A percentile compares a stretch with the other conserved stretches of the same genome.
Evolutionary conservation across 768 basidiomycete species (phyloP).

Genomic region (Boletus patriciae): DNA sequence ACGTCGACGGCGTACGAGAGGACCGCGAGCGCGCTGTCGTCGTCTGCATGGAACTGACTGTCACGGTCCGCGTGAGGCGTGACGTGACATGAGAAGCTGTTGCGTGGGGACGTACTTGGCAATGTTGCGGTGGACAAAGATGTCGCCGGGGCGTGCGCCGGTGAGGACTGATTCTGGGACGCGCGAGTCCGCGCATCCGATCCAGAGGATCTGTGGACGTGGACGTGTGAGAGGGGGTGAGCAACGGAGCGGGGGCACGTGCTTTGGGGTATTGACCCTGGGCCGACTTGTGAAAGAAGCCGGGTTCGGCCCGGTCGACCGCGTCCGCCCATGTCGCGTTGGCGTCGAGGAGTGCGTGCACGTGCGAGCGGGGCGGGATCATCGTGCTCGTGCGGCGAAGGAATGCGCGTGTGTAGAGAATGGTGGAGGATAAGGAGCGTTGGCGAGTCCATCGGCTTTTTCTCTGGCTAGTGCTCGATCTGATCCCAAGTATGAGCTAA

Average conservation of each 20-base stretch:
- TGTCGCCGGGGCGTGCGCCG: slow-evolving; percentile 73
- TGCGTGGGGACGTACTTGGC: slow-evolving; percentile 61
- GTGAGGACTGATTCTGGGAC: slow-evolving; percentile 82
- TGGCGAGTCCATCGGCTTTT: no score
- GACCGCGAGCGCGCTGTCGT: slow-evolving; percentile 70
- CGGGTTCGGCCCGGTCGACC: slow-evolving; percentile 53
- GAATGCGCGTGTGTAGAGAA: no score
- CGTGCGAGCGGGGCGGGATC: background rate
- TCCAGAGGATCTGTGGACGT: slow-evolving; percentile 63
- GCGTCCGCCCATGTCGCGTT: slow-evolving; percentile 74
- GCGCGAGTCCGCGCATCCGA: slow-evolving; percentile 85
- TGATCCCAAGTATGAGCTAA: no score
- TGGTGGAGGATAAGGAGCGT: no score
- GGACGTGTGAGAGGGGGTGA: no score
- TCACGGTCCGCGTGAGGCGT: background rate
- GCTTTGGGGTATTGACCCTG: slow-evolving; percentile 72
- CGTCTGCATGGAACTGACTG: slow-evolving; percentile 73
- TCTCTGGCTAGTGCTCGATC: no score
- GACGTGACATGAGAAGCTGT: background rate
- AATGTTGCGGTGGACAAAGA: slow-evolving; percentile 88
- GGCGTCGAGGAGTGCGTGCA: slow-evolving; percentile 36
- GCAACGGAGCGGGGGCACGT: background rate
- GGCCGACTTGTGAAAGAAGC: slow-evolving; percentile 60
- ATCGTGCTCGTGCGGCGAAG: slow-evolving; percentile 1
- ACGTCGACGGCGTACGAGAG: slow-evolving; percentile 70